phyloP scores from a whole-genome alignment of 257 asterid species.

The Galeopsis tetrahit region DNA sequence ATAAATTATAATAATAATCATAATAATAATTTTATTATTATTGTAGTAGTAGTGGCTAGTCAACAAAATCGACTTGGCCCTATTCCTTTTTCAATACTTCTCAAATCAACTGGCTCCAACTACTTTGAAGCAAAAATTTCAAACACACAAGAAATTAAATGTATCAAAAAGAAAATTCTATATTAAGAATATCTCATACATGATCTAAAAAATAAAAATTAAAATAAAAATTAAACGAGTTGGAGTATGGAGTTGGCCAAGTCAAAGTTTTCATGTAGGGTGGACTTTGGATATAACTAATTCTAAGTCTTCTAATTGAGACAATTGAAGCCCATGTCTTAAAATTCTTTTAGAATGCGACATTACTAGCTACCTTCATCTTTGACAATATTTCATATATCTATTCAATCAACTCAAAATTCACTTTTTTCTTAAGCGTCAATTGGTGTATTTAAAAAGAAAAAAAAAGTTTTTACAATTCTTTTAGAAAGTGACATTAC shows the following conservation, averaged over 20 bases:
- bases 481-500: neutral
- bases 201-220: neutral
- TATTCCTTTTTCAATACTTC: constrained; percentile 33
- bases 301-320: constrained; percentile 30
- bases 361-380: constrained; percentile 22
- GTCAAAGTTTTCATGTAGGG: constrained; percentile 30
- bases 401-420: neutral
- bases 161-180: neutral
- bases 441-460: neutral
- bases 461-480: neutral
- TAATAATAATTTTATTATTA: neutral
- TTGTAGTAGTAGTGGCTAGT: constrained; percentile 28
- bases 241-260: neutral
- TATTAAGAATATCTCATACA: too few species aligned
- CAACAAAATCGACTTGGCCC: constrained; percentile 64
- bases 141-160: neutral
- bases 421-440: neutral
- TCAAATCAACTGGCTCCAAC: constrained; percentile 33
- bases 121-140: constrained; percentile 12
- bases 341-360: constrained; percentile 24
- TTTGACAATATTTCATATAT: constrained; percentile 14
- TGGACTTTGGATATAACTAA: constrained; percentile 21
- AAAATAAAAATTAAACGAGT: neutral
- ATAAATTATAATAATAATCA: neutral
- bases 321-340: constrained; percentile 21